Percentiles rank a stretch among this genome's conserved stretches.
Evolutionary conservation across 2,329 filamentous ascomycete species (phyloP).

Genomic region (Sarocladium kiliense): DNA sequence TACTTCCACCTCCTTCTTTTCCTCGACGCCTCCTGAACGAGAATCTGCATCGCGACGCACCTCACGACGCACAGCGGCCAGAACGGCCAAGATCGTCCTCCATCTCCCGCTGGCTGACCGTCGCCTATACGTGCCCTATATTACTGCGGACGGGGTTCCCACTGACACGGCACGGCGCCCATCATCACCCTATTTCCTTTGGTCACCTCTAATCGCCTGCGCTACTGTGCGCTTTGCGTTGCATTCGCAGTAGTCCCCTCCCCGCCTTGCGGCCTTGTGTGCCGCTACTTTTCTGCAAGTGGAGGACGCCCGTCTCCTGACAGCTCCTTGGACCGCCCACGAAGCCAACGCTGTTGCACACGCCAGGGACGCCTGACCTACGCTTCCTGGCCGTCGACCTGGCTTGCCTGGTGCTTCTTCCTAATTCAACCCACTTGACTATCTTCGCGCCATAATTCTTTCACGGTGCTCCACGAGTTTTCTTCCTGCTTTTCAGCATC

Average conservation of each 20-base stretch:
- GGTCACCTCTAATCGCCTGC: not conserved
- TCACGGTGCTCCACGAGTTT: not conserved
- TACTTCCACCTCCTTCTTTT: not conserved
- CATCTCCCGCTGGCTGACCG: not conserved
- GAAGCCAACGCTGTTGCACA: not conserved
- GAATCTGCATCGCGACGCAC: not conserved
- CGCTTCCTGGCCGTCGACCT: slow-evolving; percentile 1
- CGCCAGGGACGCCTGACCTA: not conserved
- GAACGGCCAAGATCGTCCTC: not conserved
- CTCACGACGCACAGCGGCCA: not conserved
- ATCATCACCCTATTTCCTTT: not conserved
- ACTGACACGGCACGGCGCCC: slow-evolving; percentile 2
- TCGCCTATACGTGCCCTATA: slow-evolving; percentile 2
- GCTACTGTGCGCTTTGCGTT: not conserved
- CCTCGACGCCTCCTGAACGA: not conserved
- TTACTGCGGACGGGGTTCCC: slow-evolving; percentile 1
- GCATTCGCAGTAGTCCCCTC: slow-evolving; percentile 1
- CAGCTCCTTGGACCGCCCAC: slow-evolving; percentile 1
- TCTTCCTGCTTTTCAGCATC: slow-evolving; percentile 4
- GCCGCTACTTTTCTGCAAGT: not conserved
- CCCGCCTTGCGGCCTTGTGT: not conserved
- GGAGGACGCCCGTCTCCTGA: not conserved
- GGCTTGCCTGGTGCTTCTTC: not conserved
- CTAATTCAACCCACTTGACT: slow-evolving; percentile 4
- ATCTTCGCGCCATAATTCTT: not conserved